phyloP scores from a whole-genome alignment of 257 asterid genomes.

The Solanum etuberosum region DNA sequence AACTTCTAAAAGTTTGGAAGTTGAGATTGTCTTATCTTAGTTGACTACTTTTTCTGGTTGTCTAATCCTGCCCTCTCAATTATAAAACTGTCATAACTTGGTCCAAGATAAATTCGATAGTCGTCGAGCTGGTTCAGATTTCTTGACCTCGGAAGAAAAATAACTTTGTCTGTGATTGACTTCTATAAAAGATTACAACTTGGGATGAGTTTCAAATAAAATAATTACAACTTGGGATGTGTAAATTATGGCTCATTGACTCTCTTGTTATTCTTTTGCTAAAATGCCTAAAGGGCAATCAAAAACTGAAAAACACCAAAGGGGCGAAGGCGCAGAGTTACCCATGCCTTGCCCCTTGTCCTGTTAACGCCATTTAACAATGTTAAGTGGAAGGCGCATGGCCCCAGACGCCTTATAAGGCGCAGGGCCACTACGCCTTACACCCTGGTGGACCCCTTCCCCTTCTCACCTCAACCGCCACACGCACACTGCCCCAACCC shows the following conservation, averaged over 20 bases:
- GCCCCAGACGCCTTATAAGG: no score
- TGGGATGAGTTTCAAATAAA: no score
- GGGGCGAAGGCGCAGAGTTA: neutral
- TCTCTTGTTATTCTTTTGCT: neutral
- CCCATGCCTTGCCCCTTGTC: neutral
- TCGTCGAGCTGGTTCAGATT: neutral
- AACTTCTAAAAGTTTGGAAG: neutral
- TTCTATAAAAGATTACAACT: neutral
- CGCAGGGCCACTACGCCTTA: neutral
- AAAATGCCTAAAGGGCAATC: neutral
- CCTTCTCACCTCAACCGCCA: neutral
- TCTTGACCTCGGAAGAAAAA: neutral
- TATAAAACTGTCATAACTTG: neutral
- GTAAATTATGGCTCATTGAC: neutral
- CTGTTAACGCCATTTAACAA: neutral
- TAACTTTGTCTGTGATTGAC: neutral
- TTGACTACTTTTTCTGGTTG: neutral
- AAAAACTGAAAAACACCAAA: neutral
- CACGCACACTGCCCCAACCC: neutral
- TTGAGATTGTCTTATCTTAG: neutral
- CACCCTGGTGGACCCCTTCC: neutral
- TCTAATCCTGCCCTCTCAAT: neutral
- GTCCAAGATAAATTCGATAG: neutral
- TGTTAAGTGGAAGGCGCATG: neutral
- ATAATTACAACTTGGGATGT: neutral